Evolutionary conservation across 2,329 filamentous ascomycete genomes (phyloP).

Genomic region (Aspergillus sp.): DNA sequence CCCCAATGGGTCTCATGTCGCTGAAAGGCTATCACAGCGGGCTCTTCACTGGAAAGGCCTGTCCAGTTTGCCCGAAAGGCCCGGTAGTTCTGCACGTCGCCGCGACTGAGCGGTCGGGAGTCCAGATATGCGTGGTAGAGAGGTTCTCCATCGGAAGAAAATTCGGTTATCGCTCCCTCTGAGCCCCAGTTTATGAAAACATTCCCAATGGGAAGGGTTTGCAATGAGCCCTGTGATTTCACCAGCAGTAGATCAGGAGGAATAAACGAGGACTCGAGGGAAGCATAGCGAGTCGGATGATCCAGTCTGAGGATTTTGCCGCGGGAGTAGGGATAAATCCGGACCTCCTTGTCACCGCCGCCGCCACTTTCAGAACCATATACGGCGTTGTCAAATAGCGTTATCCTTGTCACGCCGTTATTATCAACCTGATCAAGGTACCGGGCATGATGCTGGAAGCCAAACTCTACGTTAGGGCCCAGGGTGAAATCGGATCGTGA

Average conservation of each 20-base stretch:
- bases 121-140: conserved; percentile 41
- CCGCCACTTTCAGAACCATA: conserved; percentile 37
- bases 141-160: conserved; percentile 27
- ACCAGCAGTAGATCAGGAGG: conserved; percentile 26
- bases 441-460: conserved; percentile 27
- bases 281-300: conserved; percentile 32
- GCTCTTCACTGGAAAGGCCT: conserved; percentile 32
- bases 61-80: conserved; percentile 43
- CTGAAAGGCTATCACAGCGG: conserved; percentile 37
- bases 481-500: conserved; percentile 17
- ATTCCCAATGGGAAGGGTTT: conserved; percentile 30
- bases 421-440: conserved; percentile 2
- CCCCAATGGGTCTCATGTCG: conserved; percentile 17
- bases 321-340: conserved; percentile 46
- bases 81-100: conserved; percentile 38
- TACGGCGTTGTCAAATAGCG: conserved; percentile 35
- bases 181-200: conserved; percentile 35
- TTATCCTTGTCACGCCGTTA: neutral
- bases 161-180: conserved; percentile 24
- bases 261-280: conserved; percentile 11
- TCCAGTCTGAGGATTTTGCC: conserved; percentile 51
- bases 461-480: conserved; percentile 44
- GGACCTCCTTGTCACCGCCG: conserved; percentile 33
- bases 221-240: conserved; percentile 29
- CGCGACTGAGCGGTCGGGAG: conserved; percentile 14